These are phyloP conservation scores for Fusarium liriodendri DNA, from an alignment of 2,329 filamentous ascomycete genomes.

Conservation along the genomic window DNA sequence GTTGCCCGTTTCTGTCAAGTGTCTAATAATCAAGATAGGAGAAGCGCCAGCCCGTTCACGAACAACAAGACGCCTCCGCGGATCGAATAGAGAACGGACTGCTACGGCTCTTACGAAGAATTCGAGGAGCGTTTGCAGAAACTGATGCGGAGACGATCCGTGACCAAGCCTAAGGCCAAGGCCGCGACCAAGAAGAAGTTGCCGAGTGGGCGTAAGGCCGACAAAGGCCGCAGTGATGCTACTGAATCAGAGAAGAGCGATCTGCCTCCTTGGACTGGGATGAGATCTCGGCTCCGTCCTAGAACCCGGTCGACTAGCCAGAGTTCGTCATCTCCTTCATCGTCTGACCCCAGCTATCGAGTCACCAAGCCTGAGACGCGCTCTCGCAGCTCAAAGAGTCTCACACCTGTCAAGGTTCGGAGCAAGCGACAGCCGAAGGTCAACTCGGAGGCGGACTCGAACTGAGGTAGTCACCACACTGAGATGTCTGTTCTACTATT, in stretches of 20 bases:
- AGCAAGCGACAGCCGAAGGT: conserved; percentile 24
- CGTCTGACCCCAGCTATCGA: conserved; percentile 7
- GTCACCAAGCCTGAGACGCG: conserved; percentile 18
- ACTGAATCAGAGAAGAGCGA: not conserved
- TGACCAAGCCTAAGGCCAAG: not conserved
- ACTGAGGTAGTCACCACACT: conserved; percentile 10
- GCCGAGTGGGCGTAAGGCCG: not conserved
- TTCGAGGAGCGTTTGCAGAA: conserved; percentile 42
- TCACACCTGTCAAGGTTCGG: conserved; percentile 28
- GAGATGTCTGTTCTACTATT: conserved; percentile 27
- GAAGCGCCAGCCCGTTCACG: conserved; percentile 52
- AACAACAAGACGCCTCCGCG: conserved; percentile 56
- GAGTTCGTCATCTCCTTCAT: not conserved
- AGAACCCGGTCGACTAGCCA: not conserved
- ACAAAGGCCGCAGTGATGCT: not conserved
- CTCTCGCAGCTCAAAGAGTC: conserved; percentile 2
- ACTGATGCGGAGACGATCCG: conserved; percentile 1
- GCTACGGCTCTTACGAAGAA: conserved; percentile 45
- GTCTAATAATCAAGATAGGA: conserved; percentile 44
- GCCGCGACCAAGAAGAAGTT: not conserved
- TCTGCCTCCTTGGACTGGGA: conserved; percentile 23
- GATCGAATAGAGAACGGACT: conserved; percentile 55
- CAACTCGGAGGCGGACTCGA: not conserved
- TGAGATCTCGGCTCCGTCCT: conserved; percentile 14
- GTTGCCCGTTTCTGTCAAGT: not conserved